A percentile compares a stretch with the other conserved stretches of the same genome.
phyloP scores from a whole-genome alignment of 2,329 filamentous ascomycete species.

The Zelopaecilomyces penicillatus region DNA sequence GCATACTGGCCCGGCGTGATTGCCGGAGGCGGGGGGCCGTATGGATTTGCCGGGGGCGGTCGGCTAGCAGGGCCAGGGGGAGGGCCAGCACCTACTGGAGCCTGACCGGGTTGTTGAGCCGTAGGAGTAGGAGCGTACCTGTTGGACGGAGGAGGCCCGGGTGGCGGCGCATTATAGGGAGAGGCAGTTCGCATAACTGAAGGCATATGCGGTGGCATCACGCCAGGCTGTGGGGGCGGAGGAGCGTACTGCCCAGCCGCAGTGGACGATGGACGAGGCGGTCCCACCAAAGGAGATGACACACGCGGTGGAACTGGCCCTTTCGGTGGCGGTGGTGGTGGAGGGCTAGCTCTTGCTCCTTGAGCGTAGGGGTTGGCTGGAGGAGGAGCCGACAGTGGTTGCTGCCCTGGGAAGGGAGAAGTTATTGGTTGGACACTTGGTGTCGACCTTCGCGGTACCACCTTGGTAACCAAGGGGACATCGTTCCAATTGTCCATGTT shows the following conservation, averaged over 20 bases:
- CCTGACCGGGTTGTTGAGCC: slow-evolving; percentile 42
- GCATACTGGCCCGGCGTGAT: slow-evolving; percentile 27
- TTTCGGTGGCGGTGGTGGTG: slow-evolving; percentile 72
- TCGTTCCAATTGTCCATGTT: slow-evolving; percentile 89
- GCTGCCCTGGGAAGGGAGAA: slow-evolving; percentile 68
- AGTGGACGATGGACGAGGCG: slow-evolving; percentile 50
- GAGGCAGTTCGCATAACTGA: slow-evolving; percentile 67
- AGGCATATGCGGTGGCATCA: slow-evolving; percentile 47
- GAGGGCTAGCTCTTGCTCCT: slow-evolving; percentile 58
- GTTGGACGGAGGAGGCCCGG: slow-evolving; percentile 59
- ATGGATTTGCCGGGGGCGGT: slow-evolving; percentile 37
- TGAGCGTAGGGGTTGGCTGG: slow-evolving; percentile 48
- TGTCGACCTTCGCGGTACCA: slow-evolving; percentile 64
- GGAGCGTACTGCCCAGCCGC: slow-evolving; percentile 47
- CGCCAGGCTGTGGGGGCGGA: slow-evolving; percentile 54
- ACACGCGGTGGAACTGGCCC: slow-evolving; percentile 61
- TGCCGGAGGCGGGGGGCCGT: slow-evolving; percentile 37
- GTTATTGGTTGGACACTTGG: slow-evolving; percentile 61
- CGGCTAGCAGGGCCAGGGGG: slow-evolving; percentile 33
- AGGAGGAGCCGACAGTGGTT: slow-evolving; percentile 46
- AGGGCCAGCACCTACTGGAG: slow-evolving; percentile 30
- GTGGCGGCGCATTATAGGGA: slow-evolving; percentile 76
- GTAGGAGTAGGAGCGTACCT: slow-evolving; percentile 65
- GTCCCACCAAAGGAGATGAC: slow-evolving; percentile 59
- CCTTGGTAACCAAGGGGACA: slow-evolving; percentile 74